phyloP scores from a whole-genome alignment of 805 yeast genomes.

The Candida vaughaniae region DNA sequence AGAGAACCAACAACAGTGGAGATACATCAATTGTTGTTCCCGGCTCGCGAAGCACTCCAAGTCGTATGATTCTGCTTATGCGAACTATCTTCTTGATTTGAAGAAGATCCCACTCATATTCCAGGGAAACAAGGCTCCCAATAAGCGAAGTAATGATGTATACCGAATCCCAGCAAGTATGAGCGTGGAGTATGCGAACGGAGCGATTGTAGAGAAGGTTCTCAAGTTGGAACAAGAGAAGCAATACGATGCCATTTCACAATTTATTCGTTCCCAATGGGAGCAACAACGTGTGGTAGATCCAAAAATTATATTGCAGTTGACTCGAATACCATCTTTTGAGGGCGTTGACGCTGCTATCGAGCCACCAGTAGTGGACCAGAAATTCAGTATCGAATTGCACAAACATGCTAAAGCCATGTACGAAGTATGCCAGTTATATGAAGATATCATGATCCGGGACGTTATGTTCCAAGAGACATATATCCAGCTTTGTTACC shows the following conservation, averaged over 20 bases:
- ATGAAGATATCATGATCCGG: constrained; percentile 1
- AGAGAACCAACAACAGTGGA: too few species aligned
- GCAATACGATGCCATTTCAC: neutral
- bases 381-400: neutral
- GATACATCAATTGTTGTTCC: neutral
- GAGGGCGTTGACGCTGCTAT: neutral
- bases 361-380: neutral
- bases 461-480: constrained; percentile 7
- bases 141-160: neutral
- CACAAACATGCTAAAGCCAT: neutral
- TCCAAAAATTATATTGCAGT: neutral
- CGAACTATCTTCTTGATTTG: constrained; percentile 16
- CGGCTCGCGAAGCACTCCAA: constrained; percentile 1
- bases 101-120: constrained; percentile 15
- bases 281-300: neutral
- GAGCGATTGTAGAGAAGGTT: neutral
- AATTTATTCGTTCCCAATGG: neutral
- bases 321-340: neutral
- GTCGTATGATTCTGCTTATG: constrained; percentile 13
- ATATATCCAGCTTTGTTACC: constrained; percentile 36
- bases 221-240: neutral
- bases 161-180: neutral
- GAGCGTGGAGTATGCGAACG: neutral
- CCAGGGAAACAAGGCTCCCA: neutral
- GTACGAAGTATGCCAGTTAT: constrained; percentile 1